Evolutionary conservation across 1,284 basidiomycete genomes (phyloP).

Genomic region (Mycena sp.): DNA sequence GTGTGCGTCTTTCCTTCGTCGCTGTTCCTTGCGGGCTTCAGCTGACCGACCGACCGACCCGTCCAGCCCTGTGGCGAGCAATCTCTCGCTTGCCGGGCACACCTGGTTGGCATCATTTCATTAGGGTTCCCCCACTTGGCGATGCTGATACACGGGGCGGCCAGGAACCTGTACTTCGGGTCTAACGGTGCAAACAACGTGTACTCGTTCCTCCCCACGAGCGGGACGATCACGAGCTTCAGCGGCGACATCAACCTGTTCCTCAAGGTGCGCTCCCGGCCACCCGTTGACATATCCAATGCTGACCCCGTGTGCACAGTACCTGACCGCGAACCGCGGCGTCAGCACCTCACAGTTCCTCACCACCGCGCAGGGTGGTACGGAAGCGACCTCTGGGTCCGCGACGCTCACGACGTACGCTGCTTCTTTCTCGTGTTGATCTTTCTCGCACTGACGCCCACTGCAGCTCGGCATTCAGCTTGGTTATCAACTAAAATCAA

Average conservation of each 20-base stretch:
- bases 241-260: constrained; percentile 64
- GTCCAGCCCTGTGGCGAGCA: constrained; percentile 50
- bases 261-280: constrained; percentile 49
- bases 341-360: constrained; percentile 60
- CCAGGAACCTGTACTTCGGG: constrained; percentile 60
- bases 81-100: constrained; percentile 57
- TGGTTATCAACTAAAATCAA: constrained; percentile 48
- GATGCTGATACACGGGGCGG: neutral
- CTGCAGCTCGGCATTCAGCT: constrained; percentile 51
- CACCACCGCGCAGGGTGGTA: constrained; percentile 63
- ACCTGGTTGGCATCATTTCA: too few species aligned
- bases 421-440: neutral
- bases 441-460: neutral
- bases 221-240: constrained; percentile 58
- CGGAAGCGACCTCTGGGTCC: constrained; percentile 63
- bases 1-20: constrained; percentile 14
- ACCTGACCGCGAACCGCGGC: constrained; percentile 57
- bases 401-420: constrained; percentile 63
- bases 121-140: too few species aligned
- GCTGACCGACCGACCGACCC: too few species aligned
- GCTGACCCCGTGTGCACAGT: constrained; percentile 45
- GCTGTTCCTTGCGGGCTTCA: too few species aligned
- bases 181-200: constrained; percentile 68
- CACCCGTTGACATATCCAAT: neutral
- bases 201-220: constrained; percentile 67